phyloP scores from a whole-genome alignment of 1,139 yeast species.

The Arxiozyma bovina region DNA sequence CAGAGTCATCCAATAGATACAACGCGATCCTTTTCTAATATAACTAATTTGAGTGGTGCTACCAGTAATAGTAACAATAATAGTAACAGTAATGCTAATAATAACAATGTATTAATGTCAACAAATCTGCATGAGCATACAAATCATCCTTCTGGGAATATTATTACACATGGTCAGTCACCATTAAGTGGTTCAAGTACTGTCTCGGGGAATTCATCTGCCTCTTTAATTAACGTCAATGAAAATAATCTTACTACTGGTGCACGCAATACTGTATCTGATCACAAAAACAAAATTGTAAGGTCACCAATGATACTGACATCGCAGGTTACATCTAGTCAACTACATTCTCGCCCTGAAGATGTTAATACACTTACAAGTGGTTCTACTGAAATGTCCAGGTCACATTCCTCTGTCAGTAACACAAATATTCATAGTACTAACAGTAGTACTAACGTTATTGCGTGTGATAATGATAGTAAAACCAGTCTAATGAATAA shows the following conservation, averaged over 20 bases:
- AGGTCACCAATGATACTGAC: conserved; percentile 2
- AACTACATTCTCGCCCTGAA: not conserved
- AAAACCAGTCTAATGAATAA: not conserved
- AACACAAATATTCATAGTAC: not conserved
- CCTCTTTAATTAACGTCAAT: not conserved
- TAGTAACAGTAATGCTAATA: not conserved
- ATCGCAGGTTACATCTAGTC: not conserved
- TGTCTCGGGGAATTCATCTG: conserved; percentile 1
- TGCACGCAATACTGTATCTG: not conserved
- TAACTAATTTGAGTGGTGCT: not conserved
- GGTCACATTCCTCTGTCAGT: not conserved
- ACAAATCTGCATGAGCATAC: not conserved
- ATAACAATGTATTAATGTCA: not conserved
- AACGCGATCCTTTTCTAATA: not conserved
- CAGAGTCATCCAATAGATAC: not conserved
- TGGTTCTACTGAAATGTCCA: not conserved
- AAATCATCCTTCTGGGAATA: not conserved
- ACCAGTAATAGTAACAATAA: not conserved
- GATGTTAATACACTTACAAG: not conserved
- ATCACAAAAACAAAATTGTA: not conserved
- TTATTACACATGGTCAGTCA: conserved; percentile 1
- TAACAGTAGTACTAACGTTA: not conserved
- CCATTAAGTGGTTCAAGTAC: conserved; percentile 4
- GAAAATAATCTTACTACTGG: not conserved
- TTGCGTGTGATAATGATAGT: not conserved